Evolutionary conservation across 192 early-diverging fungal genomes (phyloP).

Genomic region (Coemansia sp.): DNA sequence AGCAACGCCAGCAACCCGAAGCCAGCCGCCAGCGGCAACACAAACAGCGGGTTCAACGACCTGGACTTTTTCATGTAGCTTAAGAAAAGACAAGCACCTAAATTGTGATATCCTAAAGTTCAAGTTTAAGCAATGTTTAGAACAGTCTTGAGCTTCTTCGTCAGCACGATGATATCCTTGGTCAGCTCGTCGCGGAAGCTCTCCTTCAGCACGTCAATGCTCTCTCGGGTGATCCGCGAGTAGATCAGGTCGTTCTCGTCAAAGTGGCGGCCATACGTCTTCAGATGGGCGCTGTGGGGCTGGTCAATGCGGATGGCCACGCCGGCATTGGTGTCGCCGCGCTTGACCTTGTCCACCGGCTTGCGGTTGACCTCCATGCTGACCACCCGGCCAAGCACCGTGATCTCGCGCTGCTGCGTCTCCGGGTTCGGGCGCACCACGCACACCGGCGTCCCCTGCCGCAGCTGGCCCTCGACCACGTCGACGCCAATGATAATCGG

Average conservation of each 20-base stretch:
- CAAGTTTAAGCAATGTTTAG: constrained; percentile 44
- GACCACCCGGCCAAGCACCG: constrained; percentile 80
- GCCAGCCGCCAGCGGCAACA: background rate
- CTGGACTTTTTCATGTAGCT: constrained; percentile 30
- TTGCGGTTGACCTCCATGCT: constrained; percentile 94
- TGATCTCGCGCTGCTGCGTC: constrained; percentile 67
- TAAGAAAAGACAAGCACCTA: background rate
- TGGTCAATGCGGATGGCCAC: constrained; percentile 91
- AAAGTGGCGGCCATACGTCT: constrained; percentile 92
- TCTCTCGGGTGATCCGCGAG: constrained; percentile 75
- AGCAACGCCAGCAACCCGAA: constrained; percentile 2
- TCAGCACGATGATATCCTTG: constrained; percentile 82
- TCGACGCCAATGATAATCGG: constrained; percentile 96
- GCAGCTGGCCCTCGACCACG: constrained; percentile 86
- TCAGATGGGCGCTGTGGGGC: constrained; percentile 75
- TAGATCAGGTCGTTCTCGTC: constrained; percentile 75
- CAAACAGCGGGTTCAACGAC: constrained; percentile 14
- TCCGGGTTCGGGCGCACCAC: constrained; percentile 70
- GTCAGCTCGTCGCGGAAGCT: constrained; percentile 88
- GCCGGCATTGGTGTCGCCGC: constrained; percentile 74
- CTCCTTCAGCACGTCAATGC: constrained; percentile 93
- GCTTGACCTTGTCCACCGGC: constrained; percentile 72
- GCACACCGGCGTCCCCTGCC: constrained; percentile 87
- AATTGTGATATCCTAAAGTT: background rate
- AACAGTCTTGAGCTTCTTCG: constrained; percentile 75